Base-by-base conservation (phyloP, 352 stramenopile genomes). In the Stephanocyclus meneghinianus region DNA sequence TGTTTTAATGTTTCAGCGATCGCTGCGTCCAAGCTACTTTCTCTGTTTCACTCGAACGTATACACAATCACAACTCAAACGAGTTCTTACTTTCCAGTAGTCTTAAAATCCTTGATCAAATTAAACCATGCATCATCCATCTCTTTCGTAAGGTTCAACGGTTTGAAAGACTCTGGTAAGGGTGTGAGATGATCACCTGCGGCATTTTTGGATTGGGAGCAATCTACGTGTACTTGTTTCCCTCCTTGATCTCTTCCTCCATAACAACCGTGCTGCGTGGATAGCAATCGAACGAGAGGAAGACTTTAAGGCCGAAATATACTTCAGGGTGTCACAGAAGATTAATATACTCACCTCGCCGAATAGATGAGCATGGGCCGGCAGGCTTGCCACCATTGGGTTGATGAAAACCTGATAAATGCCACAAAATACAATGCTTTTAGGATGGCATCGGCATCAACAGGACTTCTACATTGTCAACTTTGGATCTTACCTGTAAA, bases 361-460 rank as follows among this genome's bases (percentile, higher is more conserved):
- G 65, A 92, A 81, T 50, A 92, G 71, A 80, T 91, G 85, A 18
- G 68, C 50, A 78, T 92, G 87, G 30, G 87, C 29, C 18, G 83
- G 80, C 18, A 92, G 57, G 32, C 81, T 80, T 18, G 87, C 86
- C 30, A 94, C 89, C 42, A 74, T 68, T 37, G 87, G 86, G 78
- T 94, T 94, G 78, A 92, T 89, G 59, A 92, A 93, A 0, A 92
- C 90, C 73, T 87, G 71, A 62, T 86, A 74, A 45, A 61, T 48
- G 30, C 16, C 15, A 10, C n/a, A 67, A 37, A 67, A 35, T 40
- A 5, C 2, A 29, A 30, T 13, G 13, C 5, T 13, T 64, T 21
- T 48, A 9, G 53, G 21, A 26, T 62, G 32, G 3, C 8, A 64
- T n/a, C 6, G 10, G 13, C 29, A 21, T 2, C 29, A 53, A 15